Evolutionary conservation across 345 rosid genomes (phyloP).

Genomic region (Noccaea bulbosa): DNA sequence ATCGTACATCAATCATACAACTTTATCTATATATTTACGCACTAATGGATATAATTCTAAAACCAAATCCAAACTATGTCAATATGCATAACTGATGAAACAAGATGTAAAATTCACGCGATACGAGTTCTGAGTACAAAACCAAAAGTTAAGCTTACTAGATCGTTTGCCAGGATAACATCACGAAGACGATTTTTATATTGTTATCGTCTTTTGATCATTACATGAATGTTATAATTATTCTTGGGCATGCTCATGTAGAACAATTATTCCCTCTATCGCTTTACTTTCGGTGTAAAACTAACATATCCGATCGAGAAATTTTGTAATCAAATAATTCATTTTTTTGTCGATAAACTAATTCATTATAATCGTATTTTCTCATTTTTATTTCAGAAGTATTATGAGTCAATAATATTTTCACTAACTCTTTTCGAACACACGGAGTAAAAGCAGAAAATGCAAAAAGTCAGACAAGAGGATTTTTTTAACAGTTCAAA

Average conservation of each 20-base stretch:
- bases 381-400: background rate
- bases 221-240: background rate
- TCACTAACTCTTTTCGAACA: slow-evolving; percentile 40
- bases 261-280: slow-evolving; percentile 25
- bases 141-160: background rate
- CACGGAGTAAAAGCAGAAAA: slow-evolving; percentile 15
- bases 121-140: background rate
- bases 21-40: background rate
- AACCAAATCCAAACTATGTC: background rate
- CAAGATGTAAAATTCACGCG: background rate
- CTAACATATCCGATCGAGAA: background rate
- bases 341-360: background rate
- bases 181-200: background rate
- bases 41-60: background rate
- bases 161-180: background rate
- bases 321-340: background rate
- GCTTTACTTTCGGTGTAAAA: slow-evolving; percentile 31
- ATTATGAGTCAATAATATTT: slow-evolving; percentile 20
- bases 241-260: background rate
- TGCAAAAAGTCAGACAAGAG: background rate
- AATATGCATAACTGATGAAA: background rate
- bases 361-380: background rate
- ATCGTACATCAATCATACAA: background rate
- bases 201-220: background rate
- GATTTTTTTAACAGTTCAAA: background rate